Evolutionary conservation across 139 green algal genomes (phyloP), one percentile per base, ranked within the genome.

Genomic region (Chlorella sorokiniana): DNA sequence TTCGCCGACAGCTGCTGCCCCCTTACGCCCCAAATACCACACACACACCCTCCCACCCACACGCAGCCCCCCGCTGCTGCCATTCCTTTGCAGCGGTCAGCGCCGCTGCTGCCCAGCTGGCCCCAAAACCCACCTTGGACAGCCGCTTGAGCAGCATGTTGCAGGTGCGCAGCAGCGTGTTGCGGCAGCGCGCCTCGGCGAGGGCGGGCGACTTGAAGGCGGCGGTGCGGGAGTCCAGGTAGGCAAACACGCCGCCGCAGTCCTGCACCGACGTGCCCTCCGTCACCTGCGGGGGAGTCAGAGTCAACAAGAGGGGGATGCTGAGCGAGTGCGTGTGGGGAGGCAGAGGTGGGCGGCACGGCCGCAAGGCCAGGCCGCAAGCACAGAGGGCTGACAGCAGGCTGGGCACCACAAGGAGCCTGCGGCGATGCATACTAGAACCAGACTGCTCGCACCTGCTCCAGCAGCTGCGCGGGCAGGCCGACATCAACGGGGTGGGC

Each of bases 61-160:
- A n/a, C n/a, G n/a, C n/a, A n/a, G n/a, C n/a, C n/a, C n/a, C n/a
- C n/a, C n/a, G n/a, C n/a, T n/a, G n/a, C n/a, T n/a, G n/a, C n/a
- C n/a, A n/a, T n/a, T n/a, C n/a, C n/a, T n/a, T n/a, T n/a, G n/a
- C n/a, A n/a, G n/a, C n/a, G n/a, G n/a, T n/a, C n/a, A n/a, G n/a
- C n/a, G n/a, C n/a, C n/a, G n/a, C n/a, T n/a, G n/a, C n/a, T n/a
- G n/a, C n/a, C n/a, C n/a, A n/a, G n/a, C n/a, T n/a, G n/a, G n/a
- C n/a, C n/a, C n/a, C n/a, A n/a, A n/a, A n/a, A n/a, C n/a, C n/a
- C 52, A 84, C 67, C 72, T 91, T 92, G 35, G 82, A 89, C 25
- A 93, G 83, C 14, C 91, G 84, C 23, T 85, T 81, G 25, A 93
- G 81, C 69, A 95, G 85, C 67, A 87, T 72, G 82, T 91, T 94